Percentiles rank a stretch among this genome's conserved stretches.
phyloP scores from a whole-genome alignment of 106 monocot species.

The Dendrobium officinale region DNA sequence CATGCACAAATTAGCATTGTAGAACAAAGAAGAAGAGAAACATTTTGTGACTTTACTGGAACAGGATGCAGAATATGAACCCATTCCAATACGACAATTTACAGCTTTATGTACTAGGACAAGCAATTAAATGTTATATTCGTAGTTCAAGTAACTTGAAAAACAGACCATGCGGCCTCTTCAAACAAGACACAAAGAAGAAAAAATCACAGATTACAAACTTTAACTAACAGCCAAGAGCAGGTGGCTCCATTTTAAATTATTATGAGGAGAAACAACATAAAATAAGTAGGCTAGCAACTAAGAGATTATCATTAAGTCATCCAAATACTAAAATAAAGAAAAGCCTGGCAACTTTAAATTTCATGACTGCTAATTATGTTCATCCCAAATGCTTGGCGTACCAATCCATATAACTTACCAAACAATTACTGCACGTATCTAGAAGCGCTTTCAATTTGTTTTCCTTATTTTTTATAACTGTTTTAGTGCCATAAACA shows the following conservation, averaged over 20 bases:
- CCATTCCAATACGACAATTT: neutral
- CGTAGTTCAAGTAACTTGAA: neutral
- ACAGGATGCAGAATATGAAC: neutral
- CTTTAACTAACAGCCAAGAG: neutral
- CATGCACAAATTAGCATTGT: neutral
- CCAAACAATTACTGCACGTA: too few species aligned
- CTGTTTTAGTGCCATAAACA: neutral
- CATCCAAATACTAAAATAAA: too few species aligned
- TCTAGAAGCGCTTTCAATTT: too few species aligned
- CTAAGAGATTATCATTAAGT: too few species aligned
- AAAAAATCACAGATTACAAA: neutral
- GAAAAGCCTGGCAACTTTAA: too few species aligned
- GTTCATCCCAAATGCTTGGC: too few species aligned
- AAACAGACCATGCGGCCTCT: neutral
- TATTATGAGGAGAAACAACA: neutral
- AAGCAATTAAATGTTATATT: neutral
- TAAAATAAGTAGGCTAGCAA: neutral
- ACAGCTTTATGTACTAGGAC: neutral
- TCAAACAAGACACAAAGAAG: neutral
- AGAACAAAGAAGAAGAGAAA: neutral
- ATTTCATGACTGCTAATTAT: too few species aligned
- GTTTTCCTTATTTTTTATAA: neutral
- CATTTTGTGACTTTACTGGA: neutral
- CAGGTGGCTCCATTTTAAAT: neutral
- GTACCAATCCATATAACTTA: too few species aligned